Evolutionary conservation across 202 grass and related monocot species (phyloP).

Genomic region (Saccharum hybrid): DNA sequence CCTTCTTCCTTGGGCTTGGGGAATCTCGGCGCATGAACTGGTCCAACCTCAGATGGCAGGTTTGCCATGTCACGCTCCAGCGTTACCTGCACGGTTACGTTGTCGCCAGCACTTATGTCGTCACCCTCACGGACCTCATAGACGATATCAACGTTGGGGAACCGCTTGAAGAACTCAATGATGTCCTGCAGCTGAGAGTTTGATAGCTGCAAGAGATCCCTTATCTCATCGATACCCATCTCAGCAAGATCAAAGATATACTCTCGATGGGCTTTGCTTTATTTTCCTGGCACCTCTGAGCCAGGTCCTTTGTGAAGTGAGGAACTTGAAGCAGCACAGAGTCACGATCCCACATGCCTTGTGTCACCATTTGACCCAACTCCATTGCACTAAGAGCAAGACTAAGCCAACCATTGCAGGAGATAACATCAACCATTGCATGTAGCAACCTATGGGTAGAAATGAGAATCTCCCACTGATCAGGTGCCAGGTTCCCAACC

Average conservation of each 20-base stretch:
- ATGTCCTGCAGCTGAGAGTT: conserved; percentile 72
- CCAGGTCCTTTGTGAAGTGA: conserved; percentile 75
- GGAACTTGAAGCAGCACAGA: conserved; percentile 55
- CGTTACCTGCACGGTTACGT: conserved; percentile 67
- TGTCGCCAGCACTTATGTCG: conserved; percentile 51
- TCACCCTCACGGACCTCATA: conserved; percentile 73
- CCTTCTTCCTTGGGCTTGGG: conserved; percentile 93
- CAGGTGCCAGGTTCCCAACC: too few species aligned
- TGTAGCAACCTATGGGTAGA: too few species aligned
- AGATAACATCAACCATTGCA: too few species aligned
- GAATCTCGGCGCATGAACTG: conserved; percentile 68
- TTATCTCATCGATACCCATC: conserved; percentile 72
- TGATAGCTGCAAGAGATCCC: conserved; percentile 66
- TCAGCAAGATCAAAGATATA: conserved; percentile 87
- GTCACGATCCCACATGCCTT: too few species aligned
- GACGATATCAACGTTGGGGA: conserved; percentile 81
- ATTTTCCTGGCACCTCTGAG: conserved; percentile 71
- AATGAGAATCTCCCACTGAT: too few species aligned
- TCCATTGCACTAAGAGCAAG: too few species aligned
- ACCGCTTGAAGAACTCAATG: conserved; percentile 74
- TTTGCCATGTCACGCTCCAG: conserved; percentile 74
- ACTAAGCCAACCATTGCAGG: too few species aligned
- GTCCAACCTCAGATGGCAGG: conserved; percentile 53
- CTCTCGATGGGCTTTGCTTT: conserved; percentile 65
- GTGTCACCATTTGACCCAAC: too few species aligned